phyloP scores from a whole-genome alignment of 1,284 basidiomycete genomes.

The Chalciporus piperatoides region DNA sequence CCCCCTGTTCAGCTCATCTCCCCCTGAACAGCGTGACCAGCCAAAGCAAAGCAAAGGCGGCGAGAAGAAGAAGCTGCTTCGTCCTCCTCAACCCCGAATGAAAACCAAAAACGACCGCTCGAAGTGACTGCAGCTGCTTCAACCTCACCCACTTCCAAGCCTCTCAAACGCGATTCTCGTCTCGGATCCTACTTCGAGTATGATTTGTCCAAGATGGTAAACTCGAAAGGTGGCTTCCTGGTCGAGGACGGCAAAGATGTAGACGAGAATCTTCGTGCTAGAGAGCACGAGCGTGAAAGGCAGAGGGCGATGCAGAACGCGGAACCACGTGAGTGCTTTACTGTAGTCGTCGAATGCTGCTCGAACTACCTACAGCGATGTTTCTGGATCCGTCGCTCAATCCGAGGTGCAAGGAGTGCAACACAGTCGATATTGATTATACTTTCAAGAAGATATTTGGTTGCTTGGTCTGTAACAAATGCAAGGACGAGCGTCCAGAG shows the following conservation, averaged over 20 bases:
- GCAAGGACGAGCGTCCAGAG: constrained; percentile 86
- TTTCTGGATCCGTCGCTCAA: constrained; percentile 66
- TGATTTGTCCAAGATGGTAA: constrained; percentile 95
- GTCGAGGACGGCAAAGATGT: constrained; percentile 79
- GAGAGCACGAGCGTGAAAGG: constrained; percentile 74
- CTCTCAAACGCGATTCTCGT: constrained; percentile 66
- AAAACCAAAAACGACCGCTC: constrained; percentile 57
- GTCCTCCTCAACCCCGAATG: constrained; percentile 48
- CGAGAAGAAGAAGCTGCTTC: constrained; percentile 49
- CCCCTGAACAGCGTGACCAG: constrained; percentile 27
- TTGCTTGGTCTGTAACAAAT: constrained; percentile 83
- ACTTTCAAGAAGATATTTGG: constrained; percentile 78
- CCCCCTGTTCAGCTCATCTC: neutral
- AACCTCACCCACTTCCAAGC: constrained; percentile 58
- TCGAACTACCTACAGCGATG: constrained; percentile 46
- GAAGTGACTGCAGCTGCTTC: constrained; percentile 48
- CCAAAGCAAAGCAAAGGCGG: constrained; percentile 58
- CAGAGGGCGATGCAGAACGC: constrained; percentile 62
- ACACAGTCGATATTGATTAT: constrained; percentile 81
- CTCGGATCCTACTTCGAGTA: constrained; percentile 92
- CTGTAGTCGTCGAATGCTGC: constrained; percentile 1
- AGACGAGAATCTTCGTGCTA: constrained; percentile 60
- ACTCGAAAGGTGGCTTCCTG: constrained; percentile 91
- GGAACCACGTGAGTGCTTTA: constrained; percentile 59
- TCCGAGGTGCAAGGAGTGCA: constrained; percentile 81